Conservation (phyloP, 768 basidiomycete genomes). For the Agrocybe praecox region DNA sequence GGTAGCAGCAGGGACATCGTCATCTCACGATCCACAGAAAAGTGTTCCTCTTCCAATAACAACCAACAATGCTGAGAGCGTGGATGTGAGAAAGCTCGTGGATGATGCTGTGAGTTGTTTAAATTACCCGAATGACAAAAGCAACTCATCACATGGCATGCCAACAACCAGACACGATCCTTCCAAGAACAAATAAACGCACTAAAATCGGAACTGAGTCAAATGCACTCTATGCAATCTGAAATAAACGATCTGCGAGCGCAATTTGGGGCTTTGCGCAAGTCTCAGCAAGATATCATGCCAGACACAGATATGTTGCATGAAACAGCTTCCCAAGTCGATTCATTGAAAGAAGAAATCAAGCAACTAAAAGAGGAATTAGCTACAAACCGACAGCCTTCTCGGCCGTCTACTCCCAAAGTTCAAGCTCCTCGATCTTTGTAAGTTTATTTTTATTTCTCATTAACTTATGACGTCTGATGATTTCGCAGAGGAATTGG, state of each 20-base stretch:
- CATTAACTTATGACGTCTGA: not conserved
- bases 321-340: constrained; percentile 20
- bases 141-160: not conserved
- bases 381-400: constrained; percentile 9
- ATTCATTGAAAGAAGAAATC: constrained; percentile 23
- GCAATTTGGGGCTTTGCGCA: constrained; percentile 21
- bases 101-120: constrained; percentile 16
- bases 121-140: not conserved
- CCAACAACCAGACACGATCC: constrained; percentile 44
- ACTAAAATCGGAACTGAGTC: constrained; percentile 15
- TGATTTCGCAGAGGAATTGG: constrained; percentile 22
- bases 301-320: constrained; percentile 17
- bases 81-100: constrained; percentile 13
- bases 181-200: constrained; percentile 40
- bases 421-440: constrained; percentile 13
- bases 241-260: constrained; percentile 20
- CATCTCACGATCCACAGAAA: not conserved
- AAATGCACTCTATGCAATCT: constrained; percentile 25
- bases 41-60: not conserved
- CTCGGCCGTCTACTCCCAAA: constrained; percentile 26
- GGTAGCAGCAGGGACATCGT: not conserved
- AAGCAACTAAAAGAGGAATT: constrained; percentile 16
- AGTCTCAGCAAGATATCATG: constrained; percentile 19
- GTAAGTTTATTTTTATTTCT: constrained; percentile 16
- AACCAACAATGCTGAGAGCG: not conserved